These are phyloP conservation scores for Sugiyamaella chiloensis DNA, from an alignment of 805 yeast species.

Conservation along the genomic window DNA sequence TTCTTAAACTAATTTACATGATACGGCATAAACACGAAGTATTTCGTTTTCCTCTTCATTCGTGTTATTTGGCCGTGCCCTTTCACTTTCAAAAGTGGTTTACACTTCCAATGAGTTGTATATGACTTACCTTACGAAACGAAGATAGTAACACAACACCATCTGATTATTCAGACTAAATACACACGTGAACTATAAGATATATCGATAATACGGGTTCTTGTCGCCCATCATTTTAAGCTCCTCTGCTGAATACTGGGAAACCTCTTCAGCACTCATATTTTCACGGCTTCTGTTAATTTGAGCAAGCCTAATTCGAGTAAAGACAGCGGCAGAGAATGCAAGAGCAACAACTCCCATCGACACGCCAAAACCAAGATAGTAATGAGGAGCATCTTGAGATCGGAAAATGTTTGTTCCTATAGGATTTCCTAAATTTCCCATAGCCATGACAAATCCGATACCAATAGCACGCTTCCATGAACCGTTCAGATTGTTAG, in stretches of 20 bases:
- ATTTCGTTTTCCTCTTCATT: too few relatives aligned
- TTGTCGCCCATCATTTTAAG: neutral
- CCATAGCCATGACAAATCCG: conserved; percentile 4
- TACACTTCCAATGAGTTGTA: too few relatives aligned
- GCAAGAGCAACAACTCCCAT: neutral
- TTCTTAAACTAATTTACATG: too few relatives aligned
- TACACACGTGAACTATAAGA: neutral
- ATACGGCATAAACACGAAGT: too few relatives aligned
- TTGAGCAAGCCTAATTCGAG: neutral
- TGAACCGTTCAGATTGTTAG: conserved; percentile 6
- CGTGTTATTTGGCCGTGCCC: too few relatives aligned
- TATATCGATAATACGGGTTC: neutral
- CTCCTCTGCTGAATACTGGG: neutral
- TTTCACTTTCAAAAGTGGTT: too few relatives aligned
- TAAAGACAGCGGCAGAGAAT: neutral
- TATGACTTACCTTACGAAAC: too few relatives aligned
- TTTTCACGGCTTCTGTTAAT: neutral
- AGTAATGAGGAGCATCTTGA: conserved; percentile 1
- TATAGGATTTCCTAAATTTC: conserved; percentile 1
- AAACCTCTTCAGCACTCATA: neutral
- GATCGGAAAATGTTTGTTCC: conserved; percentile 6
- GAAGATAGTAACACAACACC: too few relatives aligned
- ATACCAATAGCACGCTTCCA: conserved; percentile 8
- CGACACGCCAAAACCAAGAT: conserved; percentile 4
- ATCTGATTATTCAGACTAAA: too few relatives aligned